Evolutionary conservation across 768 basidiomycete species (phyloP).

Genomic region (Dacryopinax spathularia): DNA sequence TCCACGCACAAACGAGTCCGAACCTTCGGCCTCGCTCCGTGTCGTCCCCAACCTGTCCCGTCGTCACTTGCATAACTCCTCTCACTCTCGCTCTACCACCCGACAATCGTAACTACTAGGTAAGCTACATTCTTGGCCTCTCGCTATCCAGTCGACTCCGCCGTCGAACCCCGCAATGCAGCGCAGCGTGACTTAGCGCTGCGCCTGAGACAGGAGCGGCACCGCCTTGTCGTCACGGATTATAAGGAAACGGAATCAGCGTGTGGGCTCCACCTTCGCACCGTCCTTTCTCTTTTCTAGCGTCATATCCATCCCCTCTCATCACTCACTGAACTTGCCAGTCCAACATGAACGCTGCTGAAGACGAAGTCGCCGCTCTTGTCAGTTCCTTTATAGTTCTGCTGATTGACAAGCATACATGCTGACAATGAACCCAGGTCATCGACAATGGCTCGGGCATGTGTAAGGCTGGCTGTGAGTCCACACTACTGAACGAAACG

Average conservation of each 20-base stretch:
- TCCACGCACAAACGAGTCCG: neutral
- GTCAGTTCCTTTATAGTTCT: slow-evolving; percentile 21
- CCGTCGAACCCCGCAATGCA: neutral
- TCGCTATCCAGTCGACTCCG: neutral
- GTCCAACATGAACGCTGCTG: slow-evolving; percentile 14
- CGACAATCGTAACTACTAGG: neutral
- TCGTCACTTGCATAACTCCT: neutral
- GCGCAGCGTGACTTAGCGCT: neutral
- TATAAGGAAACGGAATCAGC: neutral
- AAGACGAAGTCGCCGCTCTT: slow-evolving; percentile 51
- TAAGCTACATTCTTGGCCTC: neutral
- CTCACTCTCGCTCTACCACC: neutral
- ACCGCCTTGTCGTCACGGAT: neutral
- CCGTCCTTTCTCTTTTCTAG: neutral
- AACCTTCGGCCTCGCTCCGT: neutral
- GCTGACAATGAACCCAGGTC: slow-evolving; percentile 26
- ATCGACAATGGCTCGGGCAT: slow-evolving; percentile 95
- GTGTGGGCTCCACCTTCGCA: neutral
- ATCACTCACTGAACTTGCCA: neutral
- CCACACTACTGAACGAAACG: slow-evolving; percentile 10
- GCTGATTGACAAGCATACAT: slow-evolving; percentile 4
- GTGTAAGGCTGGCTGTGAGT: slow-evolving; percentile 98
- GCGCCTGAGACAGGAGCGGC: slow-evolving; percentile 3
- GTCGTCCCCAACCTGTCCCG: neutral
- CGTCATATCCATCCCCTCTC: neutral